Conservation (phyloP, 371 early-diverging fungal species). For the Rhizopus delemar region DNA sequence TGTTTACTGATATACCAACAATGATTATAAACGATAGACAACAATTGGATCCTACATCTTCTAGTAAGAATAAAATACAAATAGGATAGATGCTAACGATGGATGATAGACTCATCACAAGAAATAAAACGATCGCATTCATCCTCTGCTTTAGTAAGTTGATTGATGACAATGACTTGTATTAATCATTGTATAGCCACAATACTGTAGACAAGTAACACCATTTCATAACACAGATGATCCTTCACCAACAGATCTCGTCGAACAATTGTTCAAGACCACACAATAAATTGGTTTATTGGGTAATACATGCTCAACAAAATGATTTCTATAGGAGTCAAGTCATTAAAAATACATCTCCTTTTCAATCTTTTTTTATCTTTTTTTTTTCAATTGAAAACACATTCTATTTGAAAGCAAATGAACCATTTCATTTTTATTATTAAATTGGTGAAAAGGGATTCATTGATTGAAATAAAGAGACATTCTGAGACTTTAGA, state of each 20-base stretch:
- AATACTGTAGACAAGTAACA: constrained; percentile 25
- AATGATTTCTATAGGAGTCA: background rate
- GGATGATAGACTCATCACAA: constrained; percentile 4
- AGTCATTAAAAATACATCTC: constrained; percentile 4
- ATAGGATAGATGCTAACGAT: background rate
- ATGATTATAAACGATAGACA: constrained; percentile 41
- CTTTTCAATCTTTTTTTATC: background rate
- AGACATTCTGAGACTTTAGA: no score
- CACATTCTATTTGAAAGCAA: no score
- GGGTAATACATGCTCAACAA: no score
- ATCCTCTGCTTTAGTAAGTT: constrained; percentile 29
- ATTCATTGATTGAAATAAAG: no score
- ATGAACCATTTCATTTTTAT: no score
- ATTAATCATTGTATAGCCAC: constrained; percentile 15
- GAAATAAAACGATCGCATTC: constrained; percentile 24
- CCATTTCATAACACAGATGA: constrained; percentile 28
- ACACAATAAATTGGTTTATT: constrained; percentile 6
- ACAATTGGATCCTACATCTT: constrained; percentile 29
- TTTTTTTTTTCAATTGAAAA: background rate
- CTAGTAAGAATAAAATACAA: constrained; percentile 26
- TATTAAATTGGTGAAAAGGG: no score
- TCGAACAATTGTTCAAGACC: constrained; percentile 34
- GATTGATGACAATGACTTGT: background rate
- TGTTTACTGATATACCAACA: constrained; percentile 41
- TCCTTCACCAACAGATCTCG: constrained; percentile 37